These are phyloP conservation scores for Neurospora sp. DNA, from an alignment of 495 filamentous ascomycete genomes.

Conservation along the genomic window DNA sequence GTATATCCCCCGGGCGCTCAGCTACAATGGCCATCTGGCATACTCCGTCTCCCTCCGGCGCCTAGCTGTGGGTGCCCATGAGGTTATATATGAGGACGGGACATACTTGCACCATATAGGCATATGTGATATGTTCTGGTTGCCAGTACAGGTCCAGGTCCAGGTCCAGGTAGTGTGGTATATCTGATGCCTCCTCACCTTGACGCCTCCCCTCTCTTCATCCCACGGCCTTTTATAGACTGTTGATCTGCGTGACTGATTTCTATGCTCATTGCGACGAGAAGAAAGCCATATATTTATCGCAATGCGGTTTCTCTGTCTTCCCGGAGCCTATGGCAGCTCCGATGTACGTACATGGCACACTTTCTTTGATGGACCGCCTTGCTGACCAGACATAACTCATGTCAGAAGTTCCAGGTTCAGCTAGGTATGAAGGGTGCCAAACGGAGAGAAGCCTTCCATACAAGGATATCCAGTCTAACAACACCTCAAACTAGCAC, in stretches of 20 bases:
- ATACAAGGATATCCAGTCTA: background rate
- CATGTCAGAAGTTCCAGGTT: constrained; percentile 39
- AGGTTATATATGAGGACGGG: background rate
- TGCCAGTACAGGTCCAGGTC: background rate
- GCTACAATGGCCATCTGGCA: background rate
- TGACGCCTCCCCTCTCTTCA: background rate
- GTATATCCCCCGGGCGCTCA: background rate
- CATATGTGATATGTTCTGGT: background rate
- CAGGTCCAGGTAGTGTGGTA: background rate
- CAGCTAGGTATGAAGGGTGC: constrained; percentile 31
- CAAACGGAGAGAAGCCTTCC: background rate
- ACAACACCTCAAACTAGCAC: constrained; percentile 19
- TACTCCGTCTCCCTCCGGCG: background rate
- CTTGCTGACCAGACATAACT: constrained; percentile 3
- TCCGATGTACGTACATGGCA: constrained; percentile 34
- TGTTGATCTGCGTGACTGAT: background rate
- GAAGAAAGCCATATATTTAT: background rate
- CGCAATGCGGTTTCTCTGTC: constrained; percentile 35
- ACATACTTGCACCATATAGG: background rate
- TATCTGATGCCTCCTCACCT: background rate
- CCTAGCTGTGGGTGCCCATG: background rate
- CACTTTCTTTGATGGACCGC: background rate
- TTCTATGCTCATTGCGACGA: background rate
- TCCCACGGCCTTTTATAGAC: background rate
- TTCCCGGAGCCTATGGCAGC: constrained; percentile 40